phyloP scores from a whole-genome alignment of 2,329 filamentous ascomycete genomes.

The Bretziella fagacearum region DNA sequence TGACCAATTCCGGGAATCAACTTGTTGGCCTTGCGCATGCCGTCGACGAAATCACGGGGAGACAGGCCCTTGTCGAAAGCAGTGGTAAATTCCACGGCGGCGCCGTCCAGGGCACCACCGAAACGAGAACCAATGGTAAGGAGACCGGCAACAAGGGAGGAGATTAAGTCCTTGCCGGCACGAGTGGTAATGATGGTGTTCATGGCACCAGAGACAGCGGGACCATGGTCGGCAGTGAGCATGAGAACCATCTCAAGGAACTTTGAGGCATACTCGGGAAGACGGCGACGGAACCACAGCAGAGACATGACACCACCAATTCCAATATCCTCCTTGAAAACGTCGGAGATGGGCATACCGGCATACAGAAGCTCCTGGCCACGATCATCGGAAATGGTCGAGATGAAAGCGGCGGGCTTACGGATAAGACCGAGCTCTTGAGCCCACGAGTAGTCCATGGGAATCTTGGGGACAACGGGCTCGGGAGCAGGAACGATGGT shows the following conservation, averaged over 20 bases:
- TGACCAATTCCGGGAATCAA: conserved; percentile 98
- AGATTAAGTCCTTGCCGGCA: conserved; percentile 97
- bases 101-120: conserved; percentile 94
- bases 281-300: conserved; percentile 96
- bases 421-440: conserved; percentile 98
- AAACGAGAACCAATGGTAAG: conserved; percentile 96
- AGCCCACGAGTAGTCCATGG: conserved; percentile 98
- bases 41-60: conserved; percentile 97
- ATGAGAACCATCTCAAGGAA: conserved; percentile 99
- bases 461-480: conserved; percentile 94
- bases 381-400: conserved; percentile 98
- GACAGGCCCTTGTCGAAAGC: conserved; percentile 96
- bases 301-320: conserved; percentile 99
- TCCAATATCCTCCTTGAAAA: conserved; percentile 96
- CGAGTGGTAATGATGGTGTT: conserved; percentile 99
- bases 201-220: conserved; percentile 98
- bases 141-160: conserved; percentile 85
- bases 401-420: conserved; percentile 99
- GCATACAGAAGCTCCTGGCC: conserved; percentile 97
- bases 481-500: conserved; percentile 74
- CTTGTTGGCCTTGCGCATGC: conserved; percentile 99
- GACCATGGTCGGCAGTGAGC: conserved; percentile 98
- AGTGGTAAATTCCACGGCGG: conserved; percentile 95
- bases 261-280: conserved; percentile 91
- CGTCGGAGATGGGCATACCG: conserved; percentile 99